phyloP scores from a whole-genome alignment of 2,329 filamentous ascomycete genomes.

The Diaporthe amygdali region DNA sequence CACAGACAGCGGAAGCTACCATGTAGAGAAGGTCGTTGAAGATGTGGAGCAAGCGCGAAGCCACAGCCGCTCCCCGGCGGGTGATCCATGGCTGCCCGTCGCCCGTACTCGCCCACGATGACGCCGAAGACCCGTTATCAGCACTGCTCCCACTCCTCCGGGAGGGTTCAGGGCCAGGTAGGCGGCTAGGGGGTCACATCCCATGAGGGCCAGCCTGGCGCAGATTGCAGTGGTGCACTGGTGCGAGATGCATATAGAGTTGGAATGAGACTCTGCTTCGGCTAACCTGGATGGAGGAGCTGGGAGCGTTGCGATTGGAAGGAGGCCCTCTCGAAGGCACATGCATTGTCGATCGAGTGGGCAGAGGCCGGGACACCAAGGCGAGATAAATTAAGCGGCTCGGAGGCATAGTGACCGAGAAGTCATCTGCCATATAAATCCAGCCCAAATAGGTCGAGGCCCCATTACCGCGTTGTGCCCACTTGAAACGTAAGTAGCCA shows the following conservation, averaged over 20 bases:
- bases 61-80: not conserved
- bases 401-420: conserved; percentile 20
- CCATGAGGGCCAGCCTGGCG: not conserved
- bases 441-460: conserved; percentile 11
- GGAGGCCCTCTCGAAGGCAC: not conserved
- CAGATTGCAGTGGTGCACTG: conserved; percentile 13
- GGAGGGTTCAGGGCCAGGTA: not conserved
- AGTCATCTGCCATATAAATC: conserved; percentile 20
- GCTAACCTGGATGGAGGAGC: not conserved
- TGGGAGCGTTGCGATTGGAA: conserved; percentile 16
- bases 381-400: conserved; percentile 19
- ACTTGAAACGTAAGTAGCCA: conserved; percentile 17
- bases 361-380: conserved; percentile 7
- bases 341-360: conserved; percentile 11
- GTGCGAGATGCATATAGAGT: not conserved
- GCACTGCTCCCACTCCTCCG: not conserved
- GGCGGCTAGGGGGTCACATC: conserved; percentile 1
- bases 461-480: not conserved
- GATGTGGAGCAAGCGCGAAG: conserved; percentile 1
- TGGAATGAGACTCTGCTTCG: conserved; percentile 1
- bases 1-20: not conserved
- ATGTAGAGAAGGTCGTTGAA: not conserved
- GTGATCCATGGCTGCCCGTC: not conserved
- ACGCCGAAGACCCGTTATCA: not conserved
- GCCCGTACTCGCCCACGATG: not conserved